Conservation (phyloP, 2,329 filamentous ascomycete species). For the Aspergillus luchuensis region DNA sequence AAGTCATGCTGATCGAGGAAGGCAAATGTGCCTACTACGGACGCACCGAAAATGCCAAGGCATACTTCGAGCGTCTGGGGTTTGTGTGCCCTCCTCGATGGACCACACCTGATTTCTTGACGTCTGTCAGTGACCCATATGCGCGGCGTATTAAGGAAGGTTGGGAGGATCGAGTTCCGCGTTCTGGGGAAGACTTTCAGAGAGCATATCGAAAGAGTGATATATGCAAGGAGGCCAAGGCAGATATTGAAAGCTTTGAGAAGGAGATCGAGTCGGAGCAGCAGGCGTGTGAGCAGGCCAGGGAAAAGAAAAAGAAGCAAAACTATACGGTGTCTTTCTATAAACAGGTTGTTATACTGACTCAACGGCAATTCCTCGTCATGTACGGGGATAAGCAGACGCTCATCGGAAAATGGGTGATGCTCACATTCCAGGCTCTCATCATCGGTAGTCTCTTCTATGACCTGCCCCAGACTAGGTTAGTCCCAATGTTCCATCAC, state of each 20-base stretch:
- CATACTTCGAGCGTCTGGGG: constrained; percentile 71
- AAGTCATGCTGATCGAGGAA: constrained; percentile 66
- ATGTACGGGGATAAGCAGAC: constrained; percentile 58
- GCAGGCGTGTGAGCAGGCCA: constrained; percentile 44
- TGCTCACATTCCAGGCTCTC: constrained; percentile 49
- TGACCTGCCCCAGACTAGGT: constrained; percentile 54
- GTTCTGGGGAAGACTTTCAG: constrained; percentile 59
- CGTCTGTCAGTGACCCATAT: constrained; percentile 67
- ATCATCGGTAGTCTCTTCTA: constrained; percentile 57
- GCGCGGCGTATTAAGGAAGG: constrained; percentile 60
- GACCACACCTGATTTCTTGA: constrained; percentile 76
- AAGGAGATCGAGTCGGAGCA: constrained; percentile 46
- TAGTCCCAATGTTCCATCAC: neutral
- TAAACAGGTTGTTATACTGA: constrained; percentile 54
- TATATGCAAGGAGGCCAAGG: constrained; percentile 45
- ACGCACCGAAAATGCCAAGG: constrained; percentile 61
- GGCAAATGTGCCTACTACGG: constrained; percentile 75
- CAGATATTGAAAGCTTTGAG: constrained; percentile 59
- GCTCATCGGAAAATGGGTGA: constrained; percentile 54
- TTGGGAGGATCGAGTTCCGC: constrained; percentile 59
- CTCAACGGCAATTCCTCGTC: constrained; percentile 57
- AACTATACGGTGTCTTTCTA: constrained; percentile 57
- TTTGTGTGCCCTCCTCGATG: constrained; percentile 71
- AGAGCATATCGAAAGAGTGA: constrained; percentile 53
- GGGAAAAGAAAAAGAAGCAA: constrained; percentile 47